Conservation (phyloP, 2,329 filamentous ascomycete genomes). For the Lithohypha guttulata region DNA sequence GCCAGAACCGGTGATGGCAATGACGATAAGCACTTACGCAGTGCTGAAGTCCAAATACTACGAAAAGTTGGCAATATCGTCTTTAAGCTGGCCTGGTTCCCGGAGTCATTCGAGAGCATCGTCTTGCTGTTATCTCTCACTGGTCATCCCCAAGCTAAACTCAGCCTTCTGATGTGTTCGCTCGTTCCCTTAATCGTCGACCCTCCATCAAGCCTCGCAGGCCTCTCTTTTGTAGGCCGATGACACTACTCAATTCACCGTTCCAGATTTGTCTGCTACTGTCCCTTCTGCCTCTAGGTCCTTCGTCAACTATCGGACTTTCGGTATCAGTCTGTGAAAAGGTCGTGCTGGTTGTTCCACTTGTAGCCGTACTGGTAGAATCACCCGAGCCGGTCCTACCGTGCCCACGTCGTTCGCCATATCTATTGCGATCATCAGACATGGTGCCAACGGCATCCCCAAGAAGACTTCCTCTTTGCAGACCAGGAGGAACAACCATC, state of each 20-base stretch:
- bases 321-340: constrained; percentile 36
- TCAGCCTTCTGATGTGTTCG: constrained; percentile 15
- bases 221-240: constrained; percentile 89
- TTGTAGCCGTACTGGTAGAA: constrained; percentile 19
- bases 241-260: constrained; percentile 66
- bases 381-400: constrained; percentile 18
- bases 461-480: not conserved
- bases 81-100: no score
- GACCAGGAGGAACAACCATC: constrained; percentile 9
- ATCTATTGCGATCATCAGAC: not conserved
- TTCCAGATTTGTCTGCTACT: constrained; percentile 51
- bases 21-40: no score
- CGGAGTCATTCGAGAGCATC: no score
- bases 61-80: no score
- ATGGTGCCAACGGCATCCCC: no score
- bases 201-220: constrained; percentile 91
- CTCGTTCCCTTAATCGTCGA: constrained; percentile 61
- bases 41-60: no score
- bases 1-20: no score
- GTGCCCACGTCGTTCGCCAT: constrained; percentile 14
- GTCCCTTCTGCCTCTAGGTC: constrained; percentile 5
- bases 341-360: constrained; percentile 37
- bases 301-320: constrained; percentile 8
- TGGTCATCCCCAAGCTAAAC: not conserved
- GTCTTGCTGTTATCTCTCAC: no score